A percentile compares a stretch with the other conserved stretches of the same genome.
phyloP scores from a whole-genome alignment of 129 eudicot species.

The Calendula officinalis region DNA sequence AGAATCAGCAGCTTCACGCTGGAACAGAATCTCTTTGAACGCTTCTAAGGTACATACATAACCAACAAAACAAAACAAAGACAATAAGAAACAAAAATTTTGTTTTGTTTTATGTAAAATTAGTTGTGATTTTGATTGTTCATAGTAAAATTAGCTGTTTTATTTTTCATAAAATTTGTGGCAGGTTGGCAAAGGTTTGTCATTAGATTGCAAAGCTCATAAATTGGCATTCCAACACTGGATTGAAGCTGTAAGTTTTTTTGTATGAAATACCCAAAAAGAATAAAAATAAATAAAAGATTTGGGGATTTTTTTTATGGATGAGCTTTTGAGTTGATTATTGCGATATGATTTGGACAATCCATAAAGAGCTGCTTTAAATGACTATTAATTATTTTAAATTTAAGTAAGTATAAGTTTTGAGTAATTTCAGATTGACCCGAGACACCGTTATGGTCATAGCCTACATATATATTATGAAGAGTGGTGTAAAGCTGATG shows the following conservation, averaged over 20 bases:
- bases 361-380: too few species aligned
- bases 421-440: conserved; percentile 64
- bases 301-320: not conserved
- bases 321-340: not conserved
- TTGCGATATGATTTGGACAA: not conserved
- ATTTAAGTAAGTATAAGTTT: not conserved
- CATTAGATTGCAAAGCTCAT: conserved; percentile 78
- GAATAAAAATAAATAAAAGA: not conserved
- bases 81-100: not conserved
- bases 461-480: conserved; percentile 74
- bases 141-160: conserved; percentile 11
- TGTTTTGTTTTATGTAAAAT: not conserved
- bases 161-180: conserved; percentile 8
- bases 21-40: conserved; percentile 72
- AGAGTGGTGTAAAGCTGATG: conserved; percentile 80
- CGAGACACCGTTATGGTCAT: conserved; percentile 96
- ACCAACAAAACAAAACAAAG: not conserved
- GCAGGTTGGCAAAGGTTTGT: conserved; percentile 94
- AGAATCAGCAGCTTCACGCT: conserved; percentile 64
- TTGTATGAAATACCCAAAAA: not conserved
- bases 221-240: conserved; percentile 93
- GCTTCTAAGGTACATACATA: conserved; percentile 74
- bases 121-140: conserved; percentile 24
- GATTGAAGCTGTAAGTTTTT: conserved; percentile 89
- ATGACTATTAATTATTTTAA: too few species aligned